Evolutionary conservation across 2,329 filamentous ascomycete species (phyloP), one percentile per base, ranked within the genome.

Genomic region (Stemphylium vesicarium): DNA sequence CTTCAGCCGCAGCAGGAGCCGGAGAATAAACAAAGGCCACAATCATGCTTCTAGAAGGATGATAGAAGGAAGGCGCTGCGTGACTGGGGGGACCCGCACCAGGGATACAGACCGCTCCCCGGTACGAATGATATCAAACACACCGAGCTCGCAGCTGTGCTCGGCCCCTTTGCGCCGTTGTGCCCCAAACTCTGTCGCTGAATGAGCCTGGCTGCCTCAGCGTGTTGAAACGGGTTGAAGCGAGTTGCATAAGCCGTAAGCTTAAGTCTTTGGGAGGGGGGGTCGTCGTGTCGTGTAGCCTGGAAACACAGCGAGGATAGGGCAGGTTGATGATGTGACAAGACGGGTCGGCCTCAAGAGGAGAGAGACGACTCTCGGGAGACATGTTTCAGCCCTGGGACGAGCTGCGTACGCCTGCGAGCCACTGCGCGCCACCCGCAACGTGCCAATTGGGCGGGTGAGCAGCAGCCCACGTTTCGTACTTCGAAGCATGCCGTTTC

Each of bases 381-480:
- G 41, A 33, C 29, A 18, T 47, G 64, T 66, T 66, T 66, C 64
- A 60, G 56, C 47, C 15, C 18, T 24, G n/a, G 24, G 51, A 38
- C 38, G 31, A 11, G 39, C 38, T 40, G 22, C 26, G 22, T 39
- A 47, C 20, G 44, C 44, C 44, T 12, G 6, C 10, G 22, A 15
- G 50, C 35, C 36, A 37, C 18, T 24, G 35, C 22, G 50, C 48
- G 49, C 49, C 33, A 38, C 20, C 29, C n/a, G 35, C 50, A 20
- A 29, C 13, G 10, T 20, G 33, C 20, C 52, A 32, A 65, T 59
- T 64, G 53, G 59, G 44, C 49, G 41, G 41, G 32, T 24, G 46
- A 31, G 50, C 55, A 56, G 57, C 47, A 44, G 56, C 24, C 49
- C 57, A 39, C 62, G 66, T 70, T 70, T 71, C 63, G 65, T 20